phyloP scores from a whole-genome alignment of 2,329 filamentous ascomycete species.

The Trichoderma sp. region DNA sequence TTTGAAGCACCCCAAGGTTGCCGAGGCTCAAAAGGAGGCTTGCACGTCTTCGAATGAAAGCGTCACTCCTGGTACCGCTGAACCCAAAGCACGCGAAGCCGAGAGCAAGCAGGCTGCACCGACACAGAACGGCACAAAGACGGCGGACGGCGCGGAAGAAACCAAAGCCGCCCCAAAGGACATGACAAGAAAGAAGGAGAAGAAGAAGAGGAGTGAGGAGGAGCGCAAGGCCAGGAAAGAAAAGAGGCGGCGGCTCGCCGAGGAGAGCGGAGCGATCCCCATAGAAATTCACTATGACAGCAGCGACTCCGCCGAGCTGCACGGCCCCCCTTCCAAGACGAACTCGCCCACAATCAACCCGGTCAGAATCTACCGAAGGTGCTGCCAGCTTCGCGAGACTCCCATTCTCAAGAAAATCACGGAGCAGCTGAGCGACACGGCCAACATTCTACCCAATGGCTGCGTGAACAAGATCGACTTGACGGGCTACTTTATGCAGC shows the following conservation, averaged over 20 bases:
- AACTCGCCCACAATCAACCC: constrained; percentile 81
- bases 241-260: constrained; percentile 79
- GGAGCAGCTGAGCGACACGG: constrained; percentile 76
- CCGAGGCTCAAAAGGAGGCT: constrained; percentile 54
- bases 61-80: constrained; percentile 36
- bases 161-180: constrained; percentile 14
- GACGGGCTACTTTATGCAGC: constrained; percentile 78
- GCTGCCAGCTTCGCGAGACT: constrained; percentile 90
- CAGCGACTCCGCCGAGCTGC: constrained; percentile 54
- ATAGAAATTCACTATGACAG: constrained; percentile 78
- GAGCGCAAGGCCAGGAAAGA: constrained; percentile 92
- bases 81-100: constrained; percentile 45
- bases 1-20: constrained; percentile 65
- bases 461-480: constrained; percentile 81
- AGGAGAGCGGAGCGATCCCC: constrained; percentile 84
- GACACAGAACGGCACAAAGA: constrained; percentile 33
- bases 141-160: constrained; percentile 33
- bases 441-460: constrained; percentile 69
- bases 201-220: constrained; percentile 93
- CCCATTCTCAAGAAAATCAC: constrained; percentile 90
- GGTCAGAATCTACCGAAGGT: constrained; percentile 87
- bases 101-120: constrained; percentile 44
- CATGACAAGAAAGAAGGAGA: constrained; percentile 77
- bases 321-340: constrained; percentile 36
- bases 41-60: constrained; percentile 42